Conservation (phyloP, 768 basidiomycete species). For the Mycena galericulata region DNA sequence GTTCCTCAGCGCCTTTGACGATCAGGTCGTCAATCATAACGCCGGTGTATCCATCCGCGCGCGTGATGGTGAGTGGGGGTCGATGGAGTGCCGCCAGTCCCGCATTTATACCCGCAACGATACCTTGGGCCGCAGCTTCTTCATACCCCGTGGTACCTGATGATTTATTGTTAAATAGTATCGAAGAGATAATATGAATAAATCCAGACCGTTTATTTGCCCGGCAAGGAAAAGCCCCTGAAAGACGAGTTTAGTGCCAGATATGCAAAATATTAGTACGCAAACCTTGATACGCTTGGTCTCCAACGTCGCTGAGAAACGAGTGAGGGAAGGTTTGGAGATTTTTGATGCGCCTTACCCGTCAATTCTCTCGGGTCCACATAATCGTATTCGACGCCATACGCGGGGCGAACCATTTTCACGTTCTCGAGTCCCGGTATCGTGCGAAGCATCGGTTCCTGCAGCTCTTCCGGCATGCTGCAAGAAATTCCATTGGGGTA, state of each 20-base stretch:
- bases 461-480: slow-evolving; percentile 88
- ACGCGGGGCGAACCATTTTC: slow-evolving; percentile 86
- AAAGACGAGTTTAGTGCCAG: background rate
- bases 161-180: background rate
- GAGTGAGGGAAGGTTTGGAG: background rate
- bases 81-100: slow-evolving; percentile 72
- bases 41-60: slow-evolving; percentile 90
- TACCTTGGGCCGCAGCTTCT: slow-evolving; percentile 92
- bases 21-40: slow-evolving; percentile 95
- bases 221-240: slow-evolving; percentile 90
- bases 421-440: slow-evolving; percentile 89
- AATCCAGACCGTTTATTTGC: slow-evolving; percentile 81
- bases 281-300: slow-evolving; percentile 82
- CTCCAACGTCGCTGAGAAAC: slow-evolving; percentile 79
- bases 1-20: slow-evolving; percentile 90
- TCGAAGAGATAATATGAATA: background rate
- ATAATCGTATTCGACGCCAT: slow-evolving; percentile 94
- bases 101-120: slow-evolving; percentile 91
- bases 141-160: slow-evolving; percentile 93
- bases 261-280: background rate
- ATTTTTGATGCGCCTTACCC: slow-evolving; percentile 56
- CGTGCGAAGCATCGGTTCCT: slow-evolving; percentile 86
- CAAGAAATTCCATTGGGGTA: slow-evolving; percentile 94
- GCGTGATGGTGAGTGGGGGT: slow-evolving; percentile 72
- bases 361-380: slow-evolving; percentile 86